Evolutionary conservation across 169 alveolate genomes (phyloP).

Genomic region (Plasmodium yoelii): DNA sequence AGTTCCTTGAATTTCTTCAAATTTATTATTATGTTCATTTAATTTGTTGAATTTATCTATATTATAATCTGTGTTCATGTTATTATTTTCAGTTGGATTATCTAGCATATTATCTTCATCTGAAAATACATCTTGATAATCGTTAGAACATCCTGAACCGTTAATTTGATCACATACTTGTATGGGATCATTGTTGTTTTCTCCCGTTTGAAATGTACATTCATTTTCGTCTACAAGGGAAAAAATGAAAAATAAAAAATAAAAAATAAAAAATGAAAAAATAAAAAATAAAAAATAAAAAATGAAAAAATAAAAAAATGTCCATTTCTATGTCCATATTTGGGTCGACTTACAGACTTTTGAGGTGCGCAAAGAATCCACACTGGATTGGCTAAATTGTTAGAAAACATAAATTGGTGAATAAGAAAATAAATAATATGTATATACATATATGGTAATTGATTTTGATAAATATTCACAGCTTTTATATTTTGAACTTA

Average conservation of each 20-base stretch:
- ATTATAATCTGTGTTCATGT: background rate
- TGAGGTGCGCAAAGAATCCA: constrained; percentile 42
- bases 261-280: background rate
- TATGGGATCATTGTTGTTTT: background rate
- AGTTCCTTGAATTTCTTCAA: constrained; percentile 5
- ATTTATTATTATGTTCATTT: background rate
- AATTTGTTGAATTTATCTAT: constrained; percentile 14
- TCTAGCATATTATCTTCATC: constrained; percentile 33
- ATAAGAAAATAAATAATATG: background rate
- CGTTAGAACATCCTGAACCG: constrained; percentile 10
- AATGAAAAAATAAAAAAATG: too few relatives aligned
- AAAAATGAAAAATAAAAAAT: background rate
- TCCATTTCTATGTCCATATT: background rate
- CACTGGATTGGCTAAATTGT: constrained; percentile 48
- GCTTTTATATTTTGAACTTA: background rate
- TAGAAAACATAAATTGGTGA: background rate
- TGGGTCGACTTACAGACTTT: constrained; percentile 11
- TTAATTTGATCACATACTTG: background rate
- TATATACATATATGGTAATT: background rate
- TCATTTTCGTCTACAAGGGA: constrained; percentile 31
- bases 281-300: background rate
- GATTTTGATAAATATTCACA: background rate
- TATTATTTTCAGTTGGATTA: background rate
- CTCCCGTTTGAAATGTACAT: constrained; percentile 3
- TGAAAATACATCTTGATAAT: constrained; percentile 27